Evolutionary conservation across 2,329 filamentous ascomycete genomes (phyloP).

Genomic region (Penicillium rolfsii): DNA sequence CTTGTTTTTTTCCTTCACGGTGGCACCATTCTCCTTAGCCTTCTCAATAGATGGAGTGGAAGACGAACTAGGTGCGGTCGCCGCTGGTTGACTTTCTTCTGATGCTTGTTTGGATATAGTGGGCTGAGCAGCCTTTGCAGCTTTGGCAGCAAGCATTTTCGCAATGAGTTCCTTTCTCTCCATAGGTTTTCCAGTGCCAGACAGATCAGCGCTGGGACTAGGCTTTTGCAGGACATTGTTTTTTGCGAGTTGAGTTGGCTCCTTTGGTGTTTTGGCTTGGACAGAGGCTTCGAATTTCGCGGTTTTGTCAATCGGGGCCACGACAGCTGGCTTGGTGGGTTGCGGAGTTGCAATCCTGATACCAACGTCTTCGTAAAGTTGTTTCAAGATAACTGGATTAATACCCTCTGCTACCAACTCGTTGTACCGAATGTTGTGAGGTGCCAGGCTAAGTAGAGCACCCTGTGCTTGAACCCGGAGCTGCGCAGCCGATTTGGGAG

Average conservation of each 20-base stretch:
- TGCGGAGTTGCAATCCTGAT: constrained; percentile 48
- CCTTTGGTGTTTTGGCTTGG: neutral
- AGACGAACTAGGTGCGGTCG: constrained; percentile 1
- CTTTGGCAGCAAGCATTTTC: constrained; percentile 73
- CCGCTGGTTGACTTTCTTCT: constrained; percentile 9
- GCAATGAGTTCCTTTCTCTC: constrained; percentile 78
- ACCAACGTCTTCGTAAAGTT: constrained; percentile 70
- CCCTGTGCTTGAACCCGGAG: constrained; percentile 60
- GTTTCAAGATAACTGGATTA: constrained; percentile 63
- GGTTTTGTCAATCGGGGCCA: constrained; percentile 12
- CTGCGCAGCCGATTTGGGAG: constrained; percentile 38
- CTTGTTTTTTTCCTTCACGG: constrained; percentile 55
- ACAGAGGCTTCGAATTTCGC: neutral
- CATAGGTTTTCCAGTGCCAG: constrained; percentile 50
- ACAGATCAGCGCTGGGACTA: neutral
- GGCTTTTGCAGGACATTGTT: neutral
- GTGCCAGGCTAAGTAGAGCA: constrained; percentile 65
- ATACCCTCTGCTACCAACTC: constrained; percentile 75
- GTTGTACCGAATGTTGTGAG: constrained; percentile 71
- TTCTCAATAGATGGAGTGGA: constrained; percentile 17
- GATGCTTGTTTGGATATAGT: constrained; percentile 22
- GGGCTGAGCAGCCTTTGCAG: constrained; percentile 53
- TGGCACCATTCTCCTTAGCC: constrained; percentile 31
- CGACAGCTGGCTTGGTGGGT: neutral
- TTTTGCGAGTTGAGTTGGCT: neutral